Base-by-base conservation (phyloP, 78 protist species). In the Dictyostelium purpureum region DNA sequence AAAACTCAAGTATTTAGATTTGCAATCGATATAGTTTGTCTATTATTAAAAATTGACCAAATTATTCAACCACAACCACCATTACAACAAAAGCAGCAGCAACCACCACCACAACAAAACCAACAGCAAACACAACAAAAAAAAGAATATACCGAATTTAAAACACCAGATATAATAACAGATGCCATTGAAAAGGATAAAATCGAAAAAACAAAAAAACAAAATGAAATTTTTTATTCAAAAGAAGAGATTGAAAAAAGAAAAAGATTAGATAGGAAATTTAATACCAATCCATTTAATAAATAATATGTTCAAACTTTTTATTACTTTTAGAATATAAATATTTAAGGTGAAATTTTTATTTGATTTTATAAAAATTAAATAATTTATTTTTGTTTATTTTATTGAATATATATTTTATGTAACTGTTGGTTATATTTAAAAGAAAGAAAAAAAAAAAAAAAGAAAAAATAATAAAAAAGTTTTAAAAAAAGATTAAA, bases 41-140 rank as follows among this genome's bases (percentile, higher is more conserved):
- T 85, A 56, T 33, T 85, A 12, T 73, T 85, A 45, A 85, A 85
- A 74, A 85, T 85, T 35, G 92, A 85, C 35, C 92, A 85, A 73
- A 61, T 85, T 4, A 73, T 85, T 51, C 79, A 70, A 71, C 82
- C n/a, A 57, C 19, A 54, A 1, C 75, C 38, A 54, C 76, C 26
- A n/a, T 5, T 4, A 10, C 12, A 69, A 9, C 6, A 21, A 2
- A 6, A 81, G 40, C 16, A 19, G 5, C 18, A 33, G 14, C 38
- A 83, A 24, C 51, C 67, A 66, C 4, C 45, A 4, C 52, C 4
- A 35, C 38, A 82, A 56, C 42, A 35, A 49, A 63, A 49, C 33
- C 37, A 31, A 35, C 9, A 33, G 24, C 49, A 28, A 35, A 18
- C 3, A 6, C 5, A 40, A 40, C 26, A 70, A 14, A 33, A 79